These are phyloP conservation scores for Magnusiomyces fungicola DNA, from an alignment of 1,139 yeast genomes.

Conservation along the genomic window DNA sequence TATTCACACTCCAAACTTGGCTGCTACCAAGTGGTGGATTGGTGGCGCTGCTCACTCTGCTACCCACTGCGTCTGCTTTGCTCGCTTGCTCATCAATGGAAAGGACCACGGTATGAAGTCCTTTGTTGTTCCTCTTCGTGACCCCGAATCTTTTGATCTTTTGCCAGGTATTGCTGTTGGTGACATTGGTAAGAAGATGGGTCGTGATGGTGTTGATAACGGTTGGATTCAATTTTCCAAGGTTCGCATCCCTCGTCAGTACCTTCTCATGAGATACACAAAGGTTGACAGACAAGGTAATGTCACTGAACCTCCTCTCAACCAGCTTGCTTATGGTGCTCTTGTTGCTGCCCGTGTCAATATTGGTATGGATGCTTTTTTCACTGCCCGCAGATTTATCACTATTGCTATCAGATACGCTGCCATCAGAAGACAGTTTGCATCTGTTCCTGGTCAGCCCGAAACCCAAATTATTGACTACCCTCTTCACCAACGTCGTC, in stretches of 20 bases:
- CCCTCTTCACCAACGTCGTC: slow-evolving; percentile 79
- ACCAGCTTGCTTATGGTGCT: slow-evolving; percentile 83
- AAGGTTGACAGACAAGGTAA: slow-evolving; percentile 62
- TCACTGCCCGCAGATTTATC: slow-evolving; percentile 69
- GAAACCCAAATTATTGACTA: slow-evolving; percentile 56
- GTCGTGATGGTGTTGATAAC: slow-evolving; percentile 68
- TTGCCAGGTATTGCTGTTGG: slow-evolving; percentile 78
- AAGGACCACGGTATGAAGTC: slow-evolving; percentile 88
- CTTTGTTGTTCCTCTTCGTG: slow-evolving; percentile 83
- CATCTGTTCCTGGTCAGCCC: slow-evolving; percentile 36
- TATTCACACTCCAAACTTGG: slow-evolving; percentile 79
- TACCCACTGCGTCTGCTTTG: slow-evolving; percentile 74
- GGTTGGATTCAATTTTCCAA: slow-evolving; percentile 89
- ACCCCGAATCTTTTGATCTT: slow-evolving; percentile 54
- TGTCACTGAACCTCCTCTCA: slow-evolving; percentile 65
- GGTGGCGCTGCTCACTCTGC: slow-evolving; percentile 97
- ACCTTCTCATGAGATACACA: slow-evolving; percentile 74
- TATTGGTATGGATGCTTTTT: slow-evolving; percentile 80
- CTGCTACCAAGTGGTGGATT: slow-evolving; percentile 98
- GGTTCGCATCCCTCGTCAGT: slow-evolving; percentile 77
- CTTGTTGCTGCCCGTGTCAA: slow-evolving; percentile 81
- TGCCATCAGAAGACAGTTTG: slow-evolving; percentile 83
- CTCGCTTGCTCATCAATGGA: slow-evolving; percentile 72
- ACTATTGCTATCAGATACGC: slow-evolving; percentile 86
- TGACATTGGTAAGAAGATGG: slow-evolving; percentile 93